These are phyloP conservation scores for Podospora fimiseda DNA, from an alignment of 495 filamentous ascomycete genomes.

Conservation along the genomic window DNA sequence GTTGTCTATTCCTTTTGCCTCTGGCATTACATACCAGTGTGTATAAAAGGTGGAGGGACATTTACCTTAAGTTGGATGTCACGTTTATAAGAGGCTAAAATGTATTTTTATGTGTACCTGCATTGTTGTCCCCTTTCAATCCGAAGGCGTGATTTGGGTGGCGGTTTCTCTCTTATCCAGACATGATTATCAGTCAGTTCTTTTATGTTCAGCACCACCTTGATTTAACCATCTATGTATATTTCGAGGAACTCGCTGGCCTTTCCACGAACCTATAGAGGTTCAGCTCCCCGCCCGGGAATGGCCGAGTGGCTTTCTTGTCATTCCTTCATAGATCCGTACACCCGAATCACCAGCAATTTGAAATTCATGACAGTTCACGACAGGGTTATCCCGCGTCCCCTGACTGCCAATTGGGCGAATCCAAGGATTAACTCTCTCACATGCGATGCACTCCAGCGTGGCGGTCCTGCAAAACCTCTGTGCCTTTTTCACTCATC, in stretches of 20 bases:
- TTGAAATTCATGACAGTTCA: neutral
- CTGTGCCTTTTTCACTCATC: neutral
- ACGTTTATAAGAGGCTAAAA: neutral
- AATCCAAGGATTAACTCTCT: conserved; percentile 1
- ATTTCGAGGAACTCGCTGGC: too few species aligned
- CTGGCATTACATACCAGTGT: neutral
- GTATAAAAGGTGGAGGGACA: neutral
- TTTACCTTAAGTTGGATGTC: neutral
- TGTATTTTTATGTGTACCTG: neutral
- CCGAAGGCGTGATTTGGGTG: conserved; percentile 5
- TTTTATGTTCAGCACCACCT: neutral
- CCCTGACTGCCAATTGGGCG: neutral
- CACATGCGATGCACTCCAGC: conserved; percentile 10
- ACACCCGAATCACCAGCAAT: neutral
- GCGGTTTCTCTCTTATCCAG: neutral
- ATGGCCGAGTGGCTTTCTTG: too few species aligned
- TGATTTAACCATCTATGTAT: too few species aligned
- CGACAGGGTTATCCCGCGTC: neutral
- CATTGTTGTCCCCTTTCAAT: conserved; percentile 3
- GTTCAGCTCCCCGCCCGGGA: too few species aligned
- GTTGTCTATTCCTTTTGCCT: too few species aligned
- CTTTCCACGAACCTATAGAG: too few species aligned
- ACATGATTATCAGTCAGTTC: too few species aligned
- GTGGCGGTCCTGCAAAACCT: conserved; percentile 8
- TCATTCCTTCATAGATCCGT: too few species aligned